Percentiles rank a stretch among this genome's conserved stretches.
phyloP scores from a whole-genome alignment of 345 rosid species.

The Brassica cretica region DNA sequence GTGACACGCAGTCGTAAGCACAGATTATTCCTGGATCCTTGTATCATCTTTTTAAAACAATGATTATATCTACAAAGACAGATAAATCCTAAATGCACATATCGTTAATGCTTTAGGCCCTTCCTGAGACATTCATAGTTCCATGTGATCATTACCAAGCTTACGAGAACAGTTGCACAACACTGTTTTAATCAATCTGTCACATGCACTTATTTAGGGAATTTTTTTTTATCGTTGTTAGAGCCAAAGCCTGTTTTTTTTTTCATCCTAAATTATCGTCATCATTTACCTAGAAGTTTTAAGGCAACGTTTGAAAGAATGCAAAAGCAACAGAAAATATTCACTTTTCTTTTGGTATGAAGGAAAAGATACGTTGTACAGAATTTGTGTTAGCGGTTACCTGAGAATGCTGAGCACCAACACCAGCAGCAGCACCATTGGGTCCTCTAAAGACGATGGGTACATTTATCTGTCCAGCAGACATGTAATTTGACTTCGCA shows the following conservation, averaged over 20 bases:
- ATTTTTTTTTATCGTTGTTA: not conserved
- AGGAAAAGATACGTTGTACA: not conserved
- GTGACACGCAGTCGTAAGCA: slow-evolving; percentile 1
- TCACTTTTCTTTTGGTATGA: not conserved
- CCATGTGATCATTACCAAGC: not conserved
- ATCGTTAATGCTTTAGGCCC: not conserved
- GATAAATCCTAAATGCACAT: not conserved
- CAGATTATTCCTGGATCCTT: not conserved
- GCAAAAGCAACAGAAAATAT: slow-evolving; percentile 1
- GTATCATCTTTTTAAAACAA: not conserved
- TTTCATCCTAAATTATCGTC: not conserved
- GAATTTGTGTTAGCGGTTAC: slow-evolving; percentile 36
- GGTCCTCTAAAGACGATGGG: slow-evolving; percentile 96
- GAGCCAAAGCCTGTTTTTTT: slow-evolving; percentile 9
- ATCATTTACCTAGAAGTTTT: not conserved
- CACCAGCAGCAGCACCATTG: slow-evolving; percentile 99
- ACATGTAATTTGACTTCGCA: slow-evolving; percentile 85
- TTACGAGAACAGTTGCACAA: not conserved
- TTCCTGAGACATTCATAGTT: not conserved
- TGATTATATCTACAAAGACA: not conserved
- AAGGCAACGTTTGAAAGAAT: not conserved
- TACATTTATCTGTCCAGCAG: slow-evolving; percentile 77
- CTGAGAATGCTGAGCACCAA: slow-evolving; percentile 97
- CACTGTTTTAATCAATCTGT: not conserved
- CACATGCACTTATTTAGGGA: not conserved